These are phyloP conservation scores for Globomyces pollinis-pini DNA, from an alignment of 192 early-diverging fungal species.

Conservation along the genomic window DNA sequence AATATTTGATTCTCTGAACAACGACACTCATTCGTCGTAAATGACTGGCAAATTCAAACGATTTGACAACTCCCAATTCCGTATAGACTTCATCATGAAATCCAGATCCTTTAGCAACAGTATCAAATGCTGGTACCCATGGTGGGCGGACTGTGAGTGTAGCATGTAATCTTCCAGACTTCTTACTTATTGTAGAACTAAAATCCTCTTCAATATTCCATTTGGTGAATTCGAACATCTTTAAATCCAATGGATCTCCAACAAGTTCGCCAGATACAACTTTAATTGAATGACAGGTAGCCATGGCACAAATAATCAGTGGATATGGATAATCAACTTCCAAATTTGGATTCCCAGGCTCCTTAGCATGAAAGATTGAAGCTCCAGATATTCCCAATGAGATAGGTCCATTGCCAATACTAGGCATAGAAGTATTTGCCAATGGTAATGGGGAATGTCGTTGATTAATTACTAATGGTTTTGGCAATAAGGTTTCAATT, in stretches of 20 bases:
- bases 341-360: conserved; percentile 26
- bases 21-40: conserved; percentile 91
- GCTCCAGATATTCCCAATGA: conserved; percentile 52
- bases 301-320: conserved; percentile 53
- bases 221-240: conserved; percentile 94
- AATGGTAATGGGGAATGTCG: background rate
- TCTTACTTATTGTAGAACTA: background rate
- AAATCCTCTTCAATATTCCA: conserved; percentile 88
- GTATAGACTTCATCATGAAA: conserved; percentile 16
- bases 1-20: conserved; percentile 39
- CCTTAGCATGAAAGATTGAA: conserved; percentile 16
- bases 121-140: conserved; percentile 7
- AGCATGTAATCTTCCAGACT: background rate
- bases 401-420: conserved; percentile 9
- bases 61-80: conserved; percentile 45
- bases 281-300: conserved; percentile 67
- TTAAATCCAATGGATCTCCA: conserved; percentile 93
- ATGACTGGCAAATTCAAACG: conserved; percentile 88
- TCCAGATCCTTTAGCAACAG: background rate
- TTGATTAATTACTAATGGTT: background rate
- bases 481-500: conserved; percentile 7
- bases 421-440: conserved; percentile 55
- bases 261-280: conserved; percentile 80
- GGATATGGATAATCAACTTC: conserved; percentile 41
- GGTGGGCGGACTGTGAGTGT: conserved; percentile 1